Evolutionary conservation across 306 rosid species (phyloP).

Genomic region (Prunus mira): DNA sequence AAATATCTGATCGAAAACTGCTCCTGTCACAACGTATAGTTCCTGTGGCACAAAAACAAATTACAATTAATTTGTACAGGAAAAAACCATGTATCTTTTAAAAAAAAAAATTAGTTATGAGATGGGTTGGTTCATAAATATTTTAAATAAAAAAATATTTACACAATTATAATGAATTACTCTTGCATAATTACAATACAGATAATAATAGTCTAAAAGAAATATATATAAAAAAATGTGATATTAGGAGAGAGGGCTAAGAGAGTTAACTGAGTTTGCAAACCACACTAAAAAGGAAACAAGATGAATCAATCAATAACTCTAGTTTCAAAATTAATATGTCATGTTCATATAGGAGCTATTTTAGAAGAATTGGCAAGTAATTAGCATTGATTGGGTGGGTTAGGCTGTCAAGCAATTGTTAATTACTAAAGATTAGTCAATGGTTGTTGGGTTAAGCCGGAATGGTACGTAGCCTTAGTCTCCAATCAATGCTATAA

Average conservation of each 20-base stretch:
- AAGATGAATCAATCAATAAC: neutral
- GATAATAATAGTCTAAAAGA: no score
- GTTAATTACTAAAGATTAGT: neutral
- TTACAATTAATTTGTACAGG: neutral
- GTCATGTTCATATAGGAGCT: neutral
- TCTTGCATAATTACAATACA: neutral
- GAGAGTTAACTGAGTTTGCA: conserved; percentile 29
- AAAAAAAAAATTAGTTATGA: no score
- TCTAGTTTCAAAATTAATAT: neutral
- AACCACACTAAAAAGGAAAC: neutral
- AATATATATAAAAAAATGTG: neutral
- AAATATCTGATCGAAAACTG: conserved; percentile 75
- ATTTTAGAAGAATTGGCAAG: no score
- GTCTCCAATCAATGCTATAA: neutral
- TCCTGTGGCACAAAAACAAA: conserved; percentile 25
- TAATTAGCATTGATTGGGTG: neutral
- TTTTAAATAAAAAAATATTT: no score
- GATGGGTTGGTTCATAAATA: no score
- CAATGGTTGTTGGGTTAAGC: neutral
- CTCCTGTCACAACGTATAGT: conserved; percentile 78
- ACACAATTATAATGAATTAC: no score
- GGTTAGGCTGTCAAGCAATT: neutral
- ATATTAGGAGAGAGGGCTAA: conserved; percentile 47
- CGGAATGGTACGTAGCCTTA: neutral
- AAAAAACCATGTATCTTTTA: no score